phyloP scores from a whole-genome alignment of 2,329 filamentous ascomycete genomes.

The Aspergillus felis region DNA sequence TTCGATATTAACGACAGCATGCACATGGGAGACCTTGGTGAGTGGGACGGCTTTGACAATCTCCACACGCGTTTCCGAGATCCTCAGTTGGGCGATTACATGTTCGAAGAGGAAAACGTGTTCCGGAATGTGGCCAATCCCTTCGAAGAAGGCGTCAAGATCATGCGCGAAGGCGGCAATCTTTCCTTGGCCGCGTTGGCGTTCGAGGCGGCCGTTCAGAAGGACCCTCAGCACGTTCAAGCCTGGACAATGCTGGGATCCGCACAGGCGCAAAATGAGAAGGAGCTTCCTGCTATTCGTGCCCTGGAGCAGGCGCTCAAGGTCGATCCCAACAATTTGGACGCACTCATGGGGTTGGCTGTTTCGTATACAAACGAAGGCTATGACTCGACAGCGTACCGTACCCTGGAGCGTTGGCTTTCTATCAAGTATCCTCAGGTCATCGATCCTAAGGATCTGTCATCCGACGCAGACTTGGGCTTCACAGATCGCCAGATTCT shows the following conservation, averaged over 20 bases:
- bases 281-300: conserved; percentile 91
- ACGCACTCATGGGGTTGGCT: conserved; percentile 89
- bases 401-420: conserved; percentile 93
- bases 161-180: conserved; percentile 91
- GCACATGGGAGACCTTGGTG: conserved; percentile 68
- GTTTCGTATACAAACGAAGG: conserved; percentile 99
- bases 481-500: conserved; percentile 90
- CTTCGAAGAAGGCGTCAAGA: conserved; percentile 88
- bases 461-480: conserved; percentile 75
- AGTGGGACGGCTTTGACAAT: conserved; percentile 74
- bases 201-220: conserved; percentile 92
- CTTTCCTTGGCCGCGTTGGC: conserved; percentile 88
- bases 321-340: conserved; percentile 78
- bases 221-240: conserved; percentile 79
- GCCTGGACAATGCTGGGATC: conserved; percentile 92
- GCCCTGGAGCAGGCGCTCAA: conserved; percentile 88
- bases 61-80: conserved; percentile 67
- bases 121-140: conserved; percentile 78
- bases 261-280: conserved; percentile 96
- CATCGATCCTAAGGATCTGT: conserved; percentile 67
- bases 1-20: conserved; percentile 45
- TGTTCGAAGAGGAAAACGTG: conserved; percentile 92
- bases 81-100: conserved; percentile 79
- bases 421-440: conserved; percentile 90
- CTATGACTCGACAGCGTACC: conserved; percentile 94